Conservation (phyloP, 805 yeast species). For the Saccharomycopsis vini region DNA sequence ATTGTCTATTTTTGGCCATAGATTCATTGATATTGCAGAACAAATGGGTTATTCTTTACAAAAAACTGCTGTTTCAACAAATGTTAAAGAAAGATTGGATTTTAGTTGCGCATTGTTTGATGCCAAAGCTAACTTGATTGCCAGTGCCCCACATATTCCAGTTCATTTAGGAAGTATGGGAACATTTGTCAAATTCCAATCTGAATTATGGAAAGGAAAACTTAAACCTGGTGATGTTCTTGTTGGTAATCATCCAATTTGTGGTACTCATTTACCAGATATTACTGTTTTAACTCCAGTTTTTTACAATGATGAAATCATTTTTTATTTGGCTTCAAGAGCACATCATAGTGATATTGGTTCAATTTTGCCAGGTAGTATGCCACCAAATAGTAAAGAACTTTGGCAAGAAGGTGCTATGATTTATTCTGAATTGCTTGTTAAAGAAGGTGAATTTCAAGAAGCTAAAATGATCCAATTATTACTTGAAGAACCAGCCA, state of each 20-base stretch:
- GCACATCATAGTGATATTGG: slow-evolving; percentile 98
- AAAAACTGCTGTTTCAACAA: slow-evolving; percentile 73
- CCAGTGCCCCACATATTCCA: slow-evolving; percentile 85
- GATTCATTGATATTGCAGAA: slow-evolving; percentile 87
- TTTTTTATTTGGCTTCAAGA: slow-evolving; percentile 86
- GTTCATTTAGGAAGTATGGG: slow-evolving; percentile 86
- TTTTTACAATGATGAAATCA: slow-evolving; percentile 47
- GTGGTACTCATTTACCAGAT: slow-evolving; percentile 83
- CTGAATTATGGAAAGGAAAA: slow-evolving; percentile 53
- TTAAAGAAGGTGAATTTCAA: slow-evolving; percentile 64
- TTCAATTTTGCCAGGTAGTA: slow-evolving; percentile 83
- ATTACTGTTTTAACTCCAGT: slow-evolving; percentile 91
- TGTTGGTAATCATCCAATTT: slow-evolving; percentile 72
- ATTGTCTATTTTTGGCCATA: slow-evolving; percentile 68
- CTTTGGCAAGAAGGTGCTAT: slow-evolving; percentile 89
- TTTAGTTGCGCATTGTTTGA: slow-evolving; percentile 81
- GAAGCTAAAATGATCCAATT: slow-evolving; percentile 56
- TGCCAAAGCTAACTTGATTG: slow-evolving; percentile 67
- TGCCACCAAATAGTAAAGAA: slow-evolving; percentile 86
- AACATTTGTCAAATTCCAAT: slow-evolving; percentile 63
- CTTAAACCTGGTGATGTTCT: slow-evolving; percentile 66
- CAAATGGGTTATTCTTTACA: slow-evolving; percentile 79
- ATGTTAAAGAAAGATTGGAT: slow-evolving; percentile 76
- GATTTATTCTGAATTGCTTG: slow-evolving; percentile 68
- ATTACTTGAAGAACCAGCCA: slow-evolving; percentile 65